Evolutionary conservation across 345 rosid genomes (phyloP).

Genomic region (Melastoma malabathricum): DNA sequence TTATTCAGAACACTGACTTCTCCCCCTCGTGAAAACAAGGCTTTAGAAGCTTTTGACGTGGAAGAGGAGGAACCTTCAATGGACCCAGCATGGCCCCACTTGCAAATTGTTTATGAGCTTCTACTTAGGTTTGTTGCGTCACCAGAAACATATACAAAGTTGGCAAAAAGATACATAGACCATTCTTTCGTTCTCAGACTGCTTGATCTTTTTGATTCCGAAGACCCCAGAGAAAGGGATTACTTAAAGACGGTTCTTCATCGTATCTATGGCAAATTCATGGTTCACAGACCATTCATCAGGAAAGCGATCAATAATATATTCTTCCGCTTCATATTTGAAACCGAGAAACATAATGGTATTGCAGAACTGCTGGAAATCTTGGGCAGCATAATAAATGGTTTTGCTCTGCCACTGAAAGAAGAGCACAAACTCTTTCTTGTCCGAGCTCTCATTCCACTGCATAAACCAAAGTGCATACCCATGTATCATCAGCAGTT

Average conservation of each 20-base stretch:
- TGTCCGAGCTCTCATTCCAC: constrained; percentile 53
- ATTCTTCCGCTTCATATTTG: constrained; percentile 58
- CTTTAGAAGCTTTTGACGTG: too few species aligned
- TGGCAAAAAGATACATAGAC: too few species aligned
- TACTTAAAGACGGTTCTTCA: constrained; percentile 80
- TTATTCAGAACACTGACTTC: too few species aligned
- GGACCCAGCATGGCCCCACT: too few species aligned
- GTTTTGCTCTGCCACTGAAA: constrained; percentile 84
- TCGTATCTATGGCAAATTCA: constrained; percentile 78
- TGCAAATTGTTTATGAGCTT: too few species aligned
- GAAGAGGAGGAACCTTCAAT: too few species aligned
- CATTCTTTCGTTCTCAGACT: constrained; percentile 42
- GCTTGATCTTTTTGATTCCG: constrained; percentile 76
- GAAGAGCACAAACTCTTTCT: constrained; percentile 91
- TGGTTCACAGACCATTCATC: constrained; percentile 87
- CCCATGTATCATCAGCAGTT: constrained; percentile 80
- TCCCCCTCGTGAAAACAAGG: too few species aligned
- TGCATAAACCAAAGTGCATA: constrained; percentile 76
- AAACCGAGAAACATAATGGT: constrained; percentile 76
- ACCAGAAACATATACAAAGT: too few species aligned
- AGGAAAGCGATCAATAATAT: constrained; percentile 78
- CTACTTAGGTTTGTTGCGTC: too few species aligned
- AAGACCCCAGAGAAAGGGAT: constrained; percentile 87
- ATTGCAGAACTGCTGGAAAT: constrained; percentile 82
- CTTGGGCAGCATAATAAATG: constrained; percentile 83